Conservation (phyloP, 768 basidiomycete species). For the Udeniomyces megalosporus region DNA sequence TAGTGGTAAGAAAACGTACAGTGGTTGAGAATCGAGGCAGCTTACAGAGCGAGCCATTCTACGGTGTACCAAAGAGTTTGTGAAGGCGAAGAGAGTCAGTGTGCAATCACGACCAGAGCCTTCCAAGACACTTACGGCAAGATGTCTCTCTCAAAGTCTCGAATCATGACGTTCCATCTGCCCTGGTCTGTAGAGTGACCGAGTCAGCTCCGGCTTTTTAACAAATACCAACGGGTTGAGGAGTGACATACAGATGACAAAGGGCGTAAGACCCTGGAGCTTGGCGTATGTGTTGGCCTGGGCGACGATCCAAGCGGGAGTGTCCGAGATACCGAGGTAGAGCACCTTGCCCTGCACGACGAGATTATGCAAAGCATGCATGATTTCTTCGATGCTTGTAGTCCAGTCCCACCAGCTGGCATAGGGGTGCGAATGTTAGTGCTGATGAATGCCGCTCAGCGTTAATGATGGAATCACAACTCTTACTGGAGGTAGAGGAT, state of each 20-base stretch:
- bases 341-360: conserved; percentile 20
- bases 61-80: too few relatives aligned
- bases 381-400: conserved; percentile 19
- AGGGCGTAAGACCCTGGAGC: conserved; percentile 17
- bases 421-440: background rate
- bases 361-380: conserved; percentile 17
- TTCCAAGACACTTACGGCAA: too few relatives aligned
- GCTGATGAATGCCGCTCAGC: background rate
- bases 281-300: conserved; percentile 20
- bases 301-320: conserved; percentile 21
- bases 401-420: conserved; percentile 18
- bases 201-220: conserved; percentile 4
- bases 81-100: too few relatives aligned
- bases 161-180: conserved; percentile 28
- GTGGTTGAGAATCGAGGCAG: too few relatives aligned
- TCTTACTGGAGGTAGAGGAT: conserved; percentile 23
- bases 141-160: conserved; percentile 34
- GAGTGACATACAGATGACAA: conserved; percentile 5
- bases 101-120: too few relatives aligned
- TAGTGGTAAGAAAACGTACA: too few relatives aligned
- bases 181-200: conserved; percentile 30
- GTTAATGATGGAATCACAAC: background rate
- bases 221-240: background rate
- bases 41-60: conserved; percentile 29
- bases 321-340: conserved; percentile 21